A percentile compares a stretch with the other conserved stretches of the same genome.
These are phyloP conservation scores for Dryadomyces quercus-mongolicae DNA, from an alignment of 2,329 filamentous ascomycete genomes.

Conservation along the genomic window DNA sequence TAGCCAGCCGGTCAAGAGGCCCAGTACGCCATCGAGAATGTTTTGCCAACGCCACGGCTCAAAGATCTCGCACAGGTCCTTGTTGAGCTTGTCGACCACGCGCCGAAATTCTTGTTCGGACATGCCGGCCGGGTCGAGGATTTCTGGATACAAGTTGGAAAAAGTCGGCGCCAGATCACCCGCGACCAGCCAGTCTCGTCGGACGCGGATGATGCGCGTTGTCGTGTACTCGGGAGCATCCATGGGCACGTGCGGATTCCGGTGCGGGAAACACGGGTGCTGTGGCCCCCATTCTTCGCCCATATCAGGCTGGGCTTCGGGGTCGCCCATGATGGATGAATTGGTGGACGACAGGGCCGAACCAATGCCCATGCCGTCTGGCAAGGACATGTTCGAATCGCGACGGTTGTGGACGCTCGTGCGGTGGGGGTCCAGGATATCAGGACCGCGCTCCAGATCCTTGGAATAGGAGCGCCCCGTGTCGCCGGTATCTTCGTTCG, in stretches of 20 bases:
- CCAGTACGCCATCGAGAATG: conserved; percentile 66
- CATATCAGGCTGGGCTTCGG: conserved; percentile 50
- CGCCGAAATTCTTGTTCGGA: conserved; percentile 76
- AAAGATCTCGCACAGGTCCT: conserved; percentile 64
- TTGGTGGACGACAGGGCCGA: conserved; percentile 43
- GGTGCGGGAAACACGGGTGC: conserved; percentile 88
- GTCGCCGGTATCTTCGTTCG: conserved; percentile 22
- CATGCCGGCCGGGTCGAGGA: conserved; percentile 73
- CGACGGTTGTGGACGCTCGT: conserved; percentile 9
- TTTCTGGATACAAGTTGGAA: conserved; percentile 91
- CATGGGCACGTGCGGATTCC: conserved; percentile 80
- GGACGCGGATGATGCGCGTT: conserved; percentile 85
- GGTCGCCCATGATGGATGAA: conserved; percentile 50
- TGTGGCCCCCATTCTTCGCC: conserved; percentile 83
- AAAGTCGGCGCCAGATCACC: conserved; percentile 89
- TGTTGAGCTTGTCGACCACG: conserved; percentile 72
- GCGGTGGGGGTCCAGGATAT: conserved; percentile 17
- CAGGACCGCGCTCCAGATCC: conserved; percentile 44
- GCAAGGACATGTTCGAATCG: conserved; percentile 34
- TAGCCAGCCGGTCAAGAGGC: conserved; percentile 78
- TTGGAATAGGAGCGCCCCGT: conserved; percentile 24
- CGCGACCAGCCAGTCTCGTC: conserved; percentile 79
- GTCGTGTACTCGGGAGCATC: conserved; percentile 60
- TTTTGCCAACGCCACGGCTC: conserved; percentile 67
- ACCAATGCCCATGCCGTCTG: conserved; percentile 41